phyloP scores from a whole-genome alignment of 306 rosid genomes.

The Luffa aegyptiaca region DNA sequence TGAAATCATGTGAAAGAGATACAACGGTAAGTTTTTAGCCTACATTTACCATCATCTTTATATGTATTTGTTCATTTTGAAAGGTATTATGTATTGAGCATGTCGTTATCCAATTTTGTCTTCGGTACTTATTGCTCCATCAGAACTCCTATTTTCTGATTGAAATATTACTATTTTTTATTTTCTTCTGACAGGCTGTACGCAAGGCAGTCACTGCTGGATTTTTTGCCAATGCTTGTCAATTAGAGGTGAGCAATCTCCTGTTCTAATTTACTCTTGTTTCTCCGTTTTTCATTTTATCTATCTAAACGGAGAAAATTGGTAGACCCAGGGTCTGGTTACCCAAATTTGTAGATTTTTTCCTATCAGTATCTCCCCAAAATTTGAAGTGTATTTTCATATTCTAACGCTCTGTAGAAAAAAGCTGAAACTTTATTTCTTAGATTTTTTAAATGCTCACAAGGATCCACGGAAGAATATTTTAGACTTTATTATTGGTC shows the following conservation, averaged over 20 bases:
- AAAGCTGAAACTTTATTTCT: background rate
- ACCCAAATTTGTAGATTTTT: background rate
- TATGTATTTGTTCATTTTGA: background rate
- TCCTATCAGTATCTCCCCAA: background rate
- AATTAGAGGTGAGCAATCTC: slow-evolving; percentile 48
- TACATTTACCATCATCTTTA: background rate
- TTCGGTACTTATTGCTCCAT: background rate
- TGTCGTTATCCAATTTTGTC: background rate
- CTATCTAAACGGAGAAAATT: background rate
- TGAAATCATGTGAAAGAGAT: slow-evolving; percentile 70
- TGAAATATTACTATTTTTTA: background rate
- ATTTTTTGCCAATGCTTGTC: slow-evolving; percentile 72
- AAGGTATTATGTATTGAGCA: background rate
- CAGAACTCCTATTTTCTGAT: background rate
- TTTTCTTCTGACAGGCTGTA: slow-evolving; percentile 39
- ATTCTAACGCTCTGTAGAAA: background rate
- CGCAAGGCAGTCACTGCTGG: slow-evolving; percentile 79
- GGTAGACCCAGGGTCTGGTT: background rate
- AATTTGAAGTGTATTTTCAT: background rate
- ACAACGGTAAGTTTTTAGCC: slow-evolving; percentile 34
- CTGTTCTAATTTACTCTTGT: background rate
- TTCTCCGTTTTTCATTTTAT: background rate
- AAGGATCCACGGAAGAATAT: background rate
- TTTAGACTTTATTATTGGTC: background rate
- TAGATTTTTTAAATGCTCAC: background rate